Base-by-base conservation (phyloP, 2,329 filamentous ascomycete genomes). In the Cytospora piceae region DNA sequence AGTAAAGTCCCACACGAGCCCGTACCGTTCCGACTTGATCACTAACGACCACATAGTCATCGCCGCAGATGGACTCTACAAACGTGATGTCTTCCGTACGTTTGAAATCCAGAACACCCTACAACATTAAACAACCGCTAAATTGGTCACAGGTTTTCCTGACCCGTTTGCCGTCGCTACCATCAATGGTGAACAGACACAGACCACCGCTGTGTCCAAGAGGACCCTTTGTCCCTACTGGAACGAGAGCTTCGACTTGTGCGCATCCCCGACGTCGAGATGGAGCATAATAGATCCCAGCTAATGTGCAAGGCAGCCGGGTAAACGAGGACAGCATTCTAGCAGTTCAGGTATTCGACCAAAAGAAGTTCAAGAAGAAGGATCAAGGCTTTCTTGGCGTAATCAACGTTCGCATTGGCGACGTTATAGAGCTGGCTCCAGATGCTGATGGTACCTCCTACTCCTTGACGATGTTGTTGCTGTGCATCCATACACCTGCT, bases 361-460 rank as follows among this genome's bases (percentile, higher is more conserved):
- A 99, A 80, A 97, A 97, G 83, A 99, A 99, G 82, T 99, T 99
- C 82, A 99, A 99, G 85, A 99, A 99, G 87, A 99, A 98, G 93
- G 95, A 99, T 73, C 95, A 99, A 77, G 95, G 95, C 11, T 99
- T 99, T 76, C 84, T 99, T 8, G 95, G 95, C 65, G 95, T 99
- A 63, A 97, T 99, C 75, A 99, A 99, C 77, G 91, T 99, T 73
- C 90, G 94, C 66, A 90, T 99, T 71, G 95, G 95, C 73, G 94
- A 96, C 83, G 91, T 95, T 49, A 93, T 99, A 72, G 94, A 97
- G 76, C 82, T 99, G 70, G 90, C 92, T 69, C 87, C 92, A 66
- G 93, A 94, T 65, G 91, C 93, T 70, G 95, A 98, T 81, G 94
- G 95, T 98, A 84, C 27, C 22, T 31, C 14, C 49, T 60, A 55